Evolutionary conservation across 352 stramenopile species (phyloP).

Genomic region (Phytophthora tentaculata): DNA sequence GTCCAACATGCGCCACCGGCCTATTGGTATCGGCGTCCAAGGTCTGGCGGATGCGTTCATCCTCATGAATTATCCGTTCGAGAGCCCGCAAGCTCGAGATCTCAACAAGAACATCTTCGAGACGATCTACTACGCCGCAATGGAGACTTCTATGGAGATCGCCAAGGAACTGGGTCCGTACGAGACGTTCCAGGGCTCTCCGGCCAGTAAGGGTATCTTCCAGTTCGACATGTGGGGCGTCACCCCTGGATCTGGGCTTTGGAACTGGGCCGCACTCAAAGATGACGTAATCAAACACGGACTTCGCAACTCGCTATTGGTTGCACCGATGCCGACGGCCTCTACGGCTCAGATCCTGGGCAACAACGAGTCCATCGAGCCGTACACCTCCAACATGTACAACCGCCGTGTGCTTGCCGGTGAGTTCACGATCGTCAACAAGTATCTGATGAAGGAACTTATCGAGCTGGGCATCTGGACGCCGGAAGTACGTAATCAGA

Average conservation of each 20-base stretch:
- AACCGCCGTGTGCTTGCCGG: conserved; percentile 98
- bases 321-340: conserved; percentile 99
- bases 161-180: conserved; percentile 95
- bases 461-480: conserved; percentile 97
- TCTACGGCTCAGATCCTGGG: conserved; percentile 99
- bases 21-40: conserved; percentile 98
- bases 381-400: conserved; percentile 99
- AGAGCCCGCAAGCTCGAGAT: conserved; percentile 89
- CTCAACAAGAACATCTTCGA: conserved; percentile 99
- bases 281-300: conserved; percentile 94
- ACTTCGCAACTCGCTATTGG: conserved; percentile 98
- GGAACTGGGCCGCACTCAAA: conserved; percentile 96
- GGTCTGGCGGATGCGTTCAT: conserved; percentile 98
- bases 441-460: conserved; percentile 98
- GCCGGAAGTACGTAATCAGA: conserved; percentile 97
- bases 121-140: conserved; percentile 99
- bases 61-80: conserved; percentile 97
- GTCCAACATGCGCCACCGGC: conserved; percentile 98
- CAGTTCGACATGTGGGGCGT: conserved; percentile 99
- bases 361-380: conserved; percentile 99
- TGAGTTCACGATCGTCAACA: conserved; percentile 99
- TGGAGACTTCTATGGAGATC: conserved; percentile 96
- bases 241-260: conserved; percentile 90
- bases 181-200: conserved; percentile 96
- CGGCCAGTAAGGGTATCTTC: conserved; percentile 96